Base-by-base conservation (phyloP, 148 eudicot genomes). In the Spergularia marina region DNA sequence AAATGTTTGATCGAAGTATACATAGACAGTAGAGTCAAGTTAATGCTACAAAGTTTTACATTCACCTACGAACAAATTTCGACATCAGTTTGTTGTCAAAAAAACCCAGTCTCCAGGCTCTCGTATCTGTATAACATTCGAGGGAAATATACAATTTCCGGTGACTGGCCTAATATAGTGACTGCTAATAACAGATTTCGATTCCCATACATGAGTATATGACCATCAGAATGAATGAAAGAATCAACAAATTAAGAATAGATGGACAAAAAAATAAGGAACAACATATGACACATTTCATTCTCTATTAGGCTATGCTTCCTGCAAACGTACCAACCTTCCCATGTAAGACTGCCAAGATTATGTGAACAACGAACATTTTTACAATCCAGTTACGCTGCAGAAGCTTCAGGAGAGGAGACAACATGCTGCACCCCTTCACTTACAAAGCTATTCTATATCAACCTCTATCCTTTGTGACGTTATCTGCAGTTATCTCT, bases 401-500 rank as follows among this genome's bases (percentile, higher is more conserved):
- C 56, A 72, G 40, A 64, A 25, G 65, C 70, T 80, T 55, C 78
- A 18, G 61, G 73, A 68, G 41, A 53, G 47, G 71, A 68, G 40
- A 68, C 73, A 41, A 68, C 36, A 41, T 47, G 66, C 53, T 30
- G 75, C 70, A 20, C 70, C 62, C 63, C 70, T 64, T 39, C 55
- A 47, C 44, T 30, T 74, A 67, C 18, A 72, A 76, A 66, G 68
- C 76, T 76, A 25, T 47, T 21, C 14, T 58, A 53, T 10, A 41
- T 64, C 51, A 56, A 65, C 62, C 68, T 57, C 62, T 39, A 23
- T 52, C 60, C 60, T 72, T 76, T 67, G 70, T 59, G 58, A 65
- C 68, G 30, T 82, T 86, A 87, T 81, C 93, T 88, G 77, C 77
- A 74, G 17, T 83, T 81, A 52, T 80, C 86, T 84, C 77, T 84